Base-by-base conservation (phyloP, 331 rosid species). In the Dryas integrifolia region DNA sequence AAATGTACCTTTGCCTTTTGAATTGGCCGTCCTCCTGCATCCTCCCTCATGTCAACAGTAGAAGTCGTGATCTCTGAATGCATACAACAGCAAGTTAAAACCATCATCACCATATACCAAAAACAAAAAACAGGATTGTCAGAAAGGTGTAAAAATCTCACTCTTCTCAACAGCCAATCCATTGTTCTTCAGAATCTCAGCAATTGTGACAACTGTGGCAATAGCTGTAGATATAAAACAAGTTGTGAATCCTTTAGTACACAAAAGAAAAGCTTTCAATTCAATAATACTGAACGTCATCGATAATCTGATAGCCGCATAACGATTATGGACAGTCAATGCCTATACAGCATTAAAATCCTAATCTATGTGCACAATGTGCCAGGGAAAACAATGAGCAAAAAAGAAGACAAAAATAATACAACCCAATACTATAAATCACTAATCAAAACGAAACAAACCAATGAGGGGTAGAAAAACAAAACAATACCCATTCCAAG, bases 101-200 rank as follows among this genome's bases (percentile, higher is more conserved):
- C 3, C 10, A 16, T 2, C 9, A 58, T 13, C 16, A 5, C 9
- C 26, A 10, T 8, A 45, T 11, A 57, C 47, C 2, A 9, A 70
- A 38, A 30, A 45, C 10, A 7, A 56, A n/a, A 47, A 21, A 64
- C 24, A 44, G 1, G 30, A 35, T 4, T 6, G 3, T 0, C 6
- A 24, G 14, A 15, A 4, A 58, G 53, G 56, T 45, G 10, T 21
- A 60, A 63, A 72, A 70, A 48, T 15, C 76, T 46, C 72, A 85
- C 86, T 85, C 78, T 81, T 81, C 80, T 81, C 88, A 3, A 85
- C 64, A 41, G 86, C 88, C 43, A 85, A 75, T 15, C 86, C 88
- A 57, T 81, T 85, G 75, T 85, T 85, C 73, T 85, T 81, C 68
- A 85, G 56, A 21, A 85, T 85, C 73, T 85, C 85, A 39, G 88